phyloP scores from a whole-genome alignment of 495 filamentous ascomycete species.

The Podospora didyma region DNA sequence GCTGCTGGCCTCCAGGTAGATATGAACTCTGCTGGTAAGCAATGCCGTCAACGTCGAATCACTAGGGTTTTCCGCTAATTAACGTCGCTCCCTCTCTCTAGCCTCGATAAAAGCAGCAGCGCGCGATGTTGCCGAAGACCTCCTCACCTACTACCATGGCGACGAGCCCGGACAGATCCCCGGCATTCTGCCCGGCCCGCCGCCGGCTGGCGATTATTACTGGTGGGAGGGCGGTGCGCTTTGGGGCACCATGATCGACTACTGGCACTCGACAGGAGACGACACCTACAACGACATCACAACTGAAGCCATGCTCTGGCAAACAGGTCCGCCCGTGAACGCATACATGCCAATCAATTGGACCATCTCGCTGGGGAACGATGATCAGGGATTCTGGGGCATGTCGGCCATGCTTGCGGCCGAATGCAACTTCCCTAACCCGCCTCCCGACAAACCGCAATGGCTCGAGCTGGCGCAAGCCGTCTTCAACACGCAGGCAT shows the following conservation, averaged over 20 bases:
- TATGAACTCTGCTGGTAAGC: constrained; percentile 4
- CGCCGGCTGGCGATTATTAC: constrained; percentile 37
- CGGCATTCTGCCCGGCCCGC: constrained; percentile 56
- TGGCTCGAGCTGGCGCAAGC: constrained; percentile 70
- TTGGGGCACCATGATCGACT: constrained; percentile 56
- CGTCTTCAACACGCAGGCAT: constrained; percentile 65
- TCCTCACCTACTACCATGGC: constrained; percentile 60
- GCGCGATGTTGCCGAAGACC: constrained; percentile 53
- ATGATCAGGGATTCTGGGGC: constrained; percentile 77
- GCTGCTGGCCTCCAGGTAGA: constrained; percentile 12
- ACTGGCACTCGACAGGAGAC: constrained; percentile 66
- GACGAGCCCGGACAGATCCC: constrained; percentile 55
- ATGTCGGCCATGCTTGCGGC: constrained; percentile 66
- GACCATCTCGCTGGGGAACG: constrained; percentile 65
- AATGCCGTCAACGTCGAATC: neutral
- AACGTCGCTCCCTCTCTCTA: constrained; percentile 15
- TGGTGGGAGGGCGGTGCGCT: constrained; percentile 49
- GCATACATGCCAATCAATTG: constrained; percentile 62
- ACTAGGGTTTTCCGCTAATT: neutral
- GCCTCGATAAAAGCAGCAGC: constrained; percentile 58
- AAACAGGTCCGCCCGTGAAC: constrained; percentile 52
- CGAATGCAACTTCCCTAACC: constrained; percentile 61
- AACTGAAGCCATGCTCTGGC: constrained; percentile 54
- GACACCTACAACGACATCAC: constrained; percentile 54
- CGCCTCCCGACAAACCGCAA: constrained; percentile 48